phyloP scores from a whole-genome alignment of 148 eudicot genomes.

The Cornus controversa region DNA sequence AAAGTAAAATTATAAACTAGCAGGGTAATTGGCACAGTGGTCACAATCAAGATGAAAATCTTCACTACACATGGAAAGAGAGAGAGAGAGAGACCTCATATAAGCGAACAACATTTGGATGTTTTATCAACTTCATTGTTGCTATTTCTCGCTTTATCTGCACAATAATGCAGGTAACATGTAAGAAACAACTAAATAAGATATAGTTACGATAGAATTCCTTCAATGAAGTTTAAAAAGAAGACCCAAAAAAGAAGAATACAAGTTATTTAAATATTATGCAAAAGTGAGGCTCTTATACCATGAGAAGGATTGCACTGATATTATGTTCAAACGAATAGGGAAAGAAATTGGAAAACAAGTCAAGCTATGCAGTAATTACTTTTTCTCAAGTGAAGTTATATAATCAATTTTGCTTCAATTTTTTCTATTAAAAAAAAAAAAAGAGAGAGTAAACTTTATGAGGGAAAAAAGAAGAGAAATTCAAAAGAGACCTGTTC shows the following conservation, averaged over 20 bases:
- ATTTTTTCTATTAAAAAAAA: too few species aligned
- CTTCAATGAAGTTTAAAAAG: neutral
- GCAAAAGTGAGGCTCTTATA: neutral
- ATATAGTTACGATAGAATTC: neutral
- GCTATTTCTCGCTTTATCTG: slow-evolving; percentile 93
- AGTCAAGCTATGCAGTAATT: neutral
- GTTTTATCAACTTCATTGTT: slow-evolving; percentile 89
- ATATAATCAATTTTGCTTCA: too few species aligned
- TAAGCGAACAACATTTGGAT: slow-evolving; percentile 83
- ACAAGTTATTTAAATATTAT: neutral
- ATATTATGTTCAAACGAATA: neutral
- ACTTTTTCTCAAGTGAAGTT: too few species aligned
- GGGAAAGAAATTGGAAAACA: neutral
- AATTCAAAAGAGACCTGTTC: slow-evolving; percentile 59
- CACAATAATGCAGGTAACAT: slow-evolving; percentile 12
- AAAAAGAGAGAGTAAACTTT: neutral
- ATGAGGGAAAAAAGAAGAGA: slow-evolving; percentile 5
- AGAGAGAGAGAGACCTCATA: slow-evolving; percentile 57
- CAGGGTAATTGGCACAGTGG: neutral
- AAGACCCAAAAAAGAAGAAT: neutral
- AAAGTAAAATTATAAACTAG: neutral
- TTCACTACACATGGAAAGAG: slow-evolving; percentile 9
- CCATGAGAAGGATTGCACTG: neutral
- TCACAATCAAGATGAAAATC: neutral
- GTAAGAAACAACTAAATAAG: neutral